Conservation (phyloP, 345 rosid genomes). For the Melastoma malabathricum region DNA sequence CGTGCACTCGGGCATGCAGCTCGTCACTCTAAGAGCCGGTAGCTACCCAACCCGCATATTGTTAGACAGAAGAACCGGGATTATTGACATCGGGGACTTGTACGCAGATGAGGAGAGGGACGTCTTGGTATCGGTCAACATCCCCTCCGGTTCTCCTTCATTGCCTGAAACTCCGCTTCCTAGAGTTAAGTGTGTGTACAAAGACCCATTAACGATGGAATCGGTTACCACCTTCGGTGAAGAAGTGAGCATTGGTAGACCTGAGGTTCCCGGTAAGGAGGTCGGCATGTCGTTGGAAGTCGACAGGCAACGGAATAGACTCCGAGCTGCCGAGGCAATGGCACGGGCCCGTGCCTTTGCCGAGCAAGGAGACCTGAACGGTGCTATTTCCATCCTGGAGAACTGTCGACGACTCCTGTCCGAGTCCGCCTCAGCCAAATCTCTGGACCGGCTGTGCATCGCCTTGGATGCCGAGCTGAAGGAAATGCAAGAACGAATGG, state of each 20-base stretch:
- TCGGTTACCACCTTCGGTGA: slow-evolving; percentile 37
- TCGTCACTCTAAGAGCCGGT: slow-evolving; percentile 63
- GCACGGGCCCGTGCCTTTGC: slow-evolving; percentile 61
- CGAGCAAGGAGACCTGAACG: slow-evolving; percentile 63
- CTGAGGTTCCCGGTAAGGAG: slow-evolving; percentile 33
- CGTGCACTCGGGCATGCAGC: slow-evolving; percentile 29
- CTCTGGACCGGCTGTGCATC: slow-evolving; percentile 55
- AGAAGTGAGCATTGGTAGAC: slow-evolving; percentile 46
- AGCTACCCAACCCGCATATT: slow-evolving; percentile 47
- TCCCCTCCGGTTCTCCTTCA: slow-evolving; percentile 39
- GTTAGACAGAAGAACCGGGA: slow-evolving; percentile 35
- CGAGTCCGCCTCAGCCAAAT: slow-evolving; percentile 56
- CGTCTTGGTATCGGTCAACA: slow-evolving; percentile 61
- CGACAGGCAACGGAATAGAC: slow-evolving; percentile 82
- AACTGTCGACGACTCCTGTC: slow-evolving; percentile 39
- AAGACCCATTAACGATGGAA: slow-evolving; percentile 69
- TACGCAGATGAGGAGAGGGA: slow-evolving; percentile 96
- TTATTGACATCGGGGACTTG: slow-evolving; percentile 71
- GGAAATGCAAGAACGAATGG: slow-evolving; percentile 96
- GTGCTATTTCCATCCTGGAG: slow-evolving; percentile 64
- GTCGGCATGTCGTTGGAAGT: slow-evolving; percentile 56
- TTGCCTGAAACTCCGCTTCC: slow-evolving; percentile 39
- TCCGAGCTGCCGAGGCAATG: slow-evolving; percentile 88
- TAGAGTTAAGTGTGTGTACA: slow-evolving; percentile 61
- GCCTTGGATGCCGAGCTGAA: slow-evolving; percentile 83